Percentiles rank a stretch among this genome's conserved stretches.
These are phyloP conservation scores for Takakia lepidozioides DNA, from an alignment of 225 moss, liverwort and hornwort species.

Conservation along the genomic window DNA sequence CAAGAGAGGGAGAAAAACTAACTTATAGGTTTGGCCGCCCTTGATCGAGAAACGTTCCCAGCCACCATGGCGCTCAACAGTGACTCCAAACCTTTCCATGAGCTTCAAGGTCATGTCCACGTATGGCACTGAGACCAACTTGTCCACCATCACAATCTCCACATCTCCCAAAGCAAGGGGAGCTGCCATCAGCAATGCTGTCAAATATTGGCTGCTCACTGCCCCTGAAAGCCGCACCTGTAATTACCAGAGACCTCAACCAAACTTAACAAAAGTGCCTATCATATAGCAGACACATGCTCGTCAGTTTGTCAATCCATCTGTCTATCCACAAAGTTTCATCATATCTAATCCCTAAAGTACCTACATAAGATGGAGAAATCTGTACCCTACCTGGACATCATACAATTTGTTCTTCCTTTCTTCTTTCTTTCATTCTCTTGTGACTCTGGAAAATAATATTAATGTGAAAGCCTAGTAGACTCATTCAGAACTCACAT, in stretches of 20 bases:
- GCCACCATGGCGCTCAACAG: conserved; percentile 63
- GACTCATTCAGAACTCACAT: too few species aligned
- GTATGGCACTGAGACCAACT: conserved; percentile 91
- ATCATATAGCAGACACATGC: not conserved
- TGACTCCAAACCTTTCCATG: conserved; percentile 89
- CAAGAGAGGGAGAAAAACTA: conserved; percentile 1
- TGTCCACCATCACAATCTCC: conserved; percentile 84
- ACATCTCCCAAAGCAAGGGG: conserved; percentile 77
- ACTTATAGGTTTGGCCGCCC: conserved; percentile 93
- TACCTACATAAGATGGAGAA: too few species aligned
- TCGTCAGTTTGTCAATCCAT: too few species aligned
- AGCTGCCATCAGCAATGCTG: conserved; percentile 83
- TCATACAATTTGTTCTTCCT: too few species aligned
- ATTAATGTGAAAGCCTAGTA: too few species aligned
- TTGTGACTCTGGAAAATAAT: too few species aligned
- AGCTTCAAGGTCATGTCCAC: conserved; percentile 94
- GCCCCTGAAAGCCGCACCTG: conserved; percentile 93
- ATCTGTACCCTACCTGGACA: too few species aligned
- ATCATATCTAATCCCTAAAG: too few species aligned
- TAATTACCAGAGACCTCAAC: not conserved
- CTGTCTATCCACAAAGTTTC: too few species aligned
- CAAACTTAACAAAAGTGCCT: not conserved
- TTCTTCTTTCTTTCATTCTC: too few species aligned
- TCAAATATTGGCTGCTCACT: conserved; percentile 94
- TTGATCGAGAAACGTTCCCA: conserved; percentile 93